Conservation (phyloP, 352 stramenopile species). For the Pythium rishiriense region DNA sequence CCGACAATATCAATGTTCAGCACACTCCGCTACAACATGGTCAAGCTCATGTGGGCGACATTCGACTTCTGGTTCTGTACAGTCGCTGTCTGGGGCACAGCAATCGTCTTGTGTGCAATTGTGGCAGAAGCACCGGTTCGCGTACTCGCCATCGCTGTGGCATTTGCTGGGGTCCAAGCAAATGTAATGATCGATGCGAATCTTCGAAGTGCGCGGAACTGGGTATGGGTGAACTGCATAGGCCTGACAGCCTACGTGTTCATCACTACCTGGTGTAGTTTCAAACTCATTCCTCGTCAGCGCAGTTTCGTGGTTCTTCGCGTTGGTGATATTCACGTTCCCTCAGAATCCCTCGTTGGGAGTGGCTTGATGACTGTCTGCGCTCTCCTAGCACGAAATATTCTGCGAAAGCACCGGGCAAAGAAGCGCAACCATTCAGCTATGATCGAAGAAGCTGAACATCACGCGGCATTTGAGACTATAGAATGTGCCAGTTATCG, state of each 20-base stretch:
- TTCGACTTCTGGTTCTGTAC: slow-evolving; percentile 26
- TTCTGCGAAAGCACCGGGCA: slow-evolving; percentile 15
- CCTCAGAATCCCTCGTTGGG: slow-evolving; percentile 14
- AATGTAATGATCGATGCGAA: slow-evolving; percentile 26
- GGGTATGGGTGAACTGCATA: slow-evolving; percentile 14
- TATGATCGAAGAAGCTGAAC: background rate
- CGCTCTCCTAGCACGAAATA: slow-evolving; percentile 20
- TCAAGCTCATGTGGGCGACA: slow-evolving; percentile 11
- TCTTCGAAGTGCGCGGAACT: slow-evolving; percentile 10
- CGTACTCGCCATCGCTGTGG: background rate
- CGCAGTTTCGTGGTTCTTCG: slow-evolving; percentile 10
- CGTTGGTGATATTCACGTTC: slow-evolving; percentile 13
- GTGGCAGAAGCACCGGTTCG: background rate
- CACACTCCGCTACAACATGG: slow-evolving; percentile 17
- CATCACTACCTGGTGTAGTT: slow-evolving; percentile 1
- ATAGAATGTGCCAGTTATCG: background rate
- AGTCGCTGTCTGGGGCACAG: slow-evolving; percentile 5
- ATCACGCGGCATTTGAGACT: background rate
- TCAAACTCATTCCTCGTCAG: slow-evolving; percentile 3
- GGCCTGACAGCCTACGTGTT: slow-evolving; percentile 13
- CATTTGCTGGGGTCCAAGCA: slow-evolving; percentile 7
- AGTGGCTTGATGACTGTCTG: slow-evolving; percentile 19
- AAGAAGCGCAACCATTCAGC: background rate
- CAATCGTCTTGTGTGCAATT: slow-evolving; percentile 10
- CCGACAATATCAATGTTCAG: slow-evolving; percentile 4